Conservation (phyloP, 2,329 filamentous ascomycete species). For the Microsporum ferrugineum region DNA sequence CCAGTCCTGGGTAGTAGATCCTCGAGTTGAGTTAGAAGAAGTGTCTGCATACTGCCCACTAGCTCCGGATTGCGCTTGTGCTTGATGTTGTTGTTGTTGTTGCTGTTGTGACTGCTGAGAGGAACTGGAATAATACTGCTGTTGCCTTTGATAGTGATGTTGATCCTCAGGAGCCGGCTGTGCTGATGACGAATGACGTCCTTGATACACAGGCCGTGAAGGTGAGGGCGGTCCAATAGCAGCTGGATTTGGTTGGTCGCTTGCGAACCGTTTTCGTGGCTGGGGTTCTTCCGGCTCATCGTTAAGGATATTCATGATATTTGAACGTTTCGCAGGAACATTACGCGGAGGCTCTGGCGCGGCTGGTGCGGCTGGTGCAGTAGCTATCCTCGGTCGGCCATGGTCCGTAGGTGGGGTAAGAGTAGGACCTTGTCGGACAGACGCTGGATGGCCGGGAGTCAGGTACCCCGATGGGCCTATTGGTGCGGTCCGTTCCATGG, state of each 20-base stretch:
- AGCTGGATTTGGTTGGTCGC: conserved; percentile 24
- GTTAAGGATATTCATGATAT: conserved; percentile 40
- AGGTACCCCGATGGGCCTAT: conserved; percentile 7
- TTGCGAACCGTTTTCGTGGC: conserved; percentile 35
- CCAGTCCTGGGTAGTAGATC: conserved; percentile 27
- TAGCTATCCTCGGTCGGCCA: conserved; percentile 28
- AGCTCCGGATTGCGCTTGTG: conserved; percentile 17
- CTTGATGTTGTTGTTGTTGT: conserved; percentile 9
- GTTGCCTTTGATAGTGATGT: conserved; percentile 10
- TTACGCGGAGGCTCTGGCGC: conserved; percentile 29
- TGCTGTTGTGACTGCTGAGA: conserved; percentile 6
- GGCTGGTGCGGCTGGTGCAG: conserved; percentile 15
- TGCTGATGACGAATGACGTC: conserved; percentile 20
- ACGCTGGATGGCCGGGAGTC: neutral
- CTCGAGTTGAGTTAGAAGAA: conserved; percentile 4
- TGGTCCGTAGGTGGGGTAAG: conserved; percentile 11
- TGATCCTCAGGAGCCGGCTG: conserved; percentile 9
- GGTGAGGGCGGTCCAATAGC: conserved; percentile 17
- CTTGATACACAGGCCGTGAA: conserved; percentile 16
- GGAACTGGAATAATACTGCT: conserved; percentile 18
- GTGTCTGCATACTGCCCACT: conserved; percentile 7
- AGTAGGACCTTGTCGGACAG: conserved; percentile 7
- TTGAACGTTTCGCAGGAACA: conserved; percentile 38
- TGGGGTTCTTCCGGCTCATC: conserved; percentile 38
- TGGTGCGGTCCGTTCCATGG: conserved; percentile 2